Base-by-base conservation (phyloP, 352 stramenopile genomes). In the Pythium periplocum region DNA sequence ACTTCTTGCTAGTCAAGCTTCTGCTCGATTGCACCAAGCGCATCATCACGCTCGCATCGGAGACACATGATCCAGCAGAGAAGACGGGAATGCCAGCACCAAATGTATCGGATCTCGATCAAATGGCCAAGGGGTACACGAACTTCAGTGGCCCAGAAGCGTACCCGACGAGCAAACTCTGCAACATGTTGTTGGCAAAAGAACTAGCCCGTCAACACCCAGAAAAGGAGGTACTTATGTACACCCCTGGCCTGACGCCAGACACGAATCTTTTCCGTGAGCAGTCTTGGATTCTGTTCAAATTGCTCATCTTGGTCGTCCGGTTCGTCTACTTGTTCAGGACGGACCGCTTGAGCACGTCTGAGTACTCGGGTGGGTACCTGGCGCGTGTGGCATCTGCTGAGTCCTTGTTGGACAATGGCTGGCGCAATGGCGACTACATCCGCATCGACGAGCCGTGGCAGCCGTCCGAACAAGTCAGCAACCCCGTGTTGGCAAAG, bases 1-100 rank as follows among this genome's bases (percentile, higher is more conserved):
- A 74, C 41, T 80, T 78, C 53, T 42, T 76, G 45, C 55, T 83
- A 10, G n/a, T 63, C 17, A 51, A 55, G 32, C 40, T 64, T 2
- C 57, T 78, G 6, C 39, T 50, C 4, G 50, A 67, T 6, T 51
- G 45, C 11, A 64, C 64, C 6, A 44, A 69, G 38, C 38, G 38
- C 12, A 12, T 42, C 7, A 12, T 42, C 38, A 42, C 12, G 38
- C 12, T 42, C 7, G 12, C 7, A 8, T 42, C 38, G 12, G 38
- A 42, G 38, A 42, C 38, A 8, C 38, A 42, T 12, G 38, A 42
- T 42, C 38, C 38, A 12, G 38, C 38, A 8, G 38, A 42, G 12
- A 42, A 42, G 38, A 42, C 38, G 7, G 38, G 38, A 8, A 12
- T 42, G 38, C 7, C 38, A 42, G 7, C 38, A 42, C 38, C 38